Base-by-base conservation (phyloP, 2,329 filamentous ascomycete species). In the Herpomyces periplanetae region DNA sequence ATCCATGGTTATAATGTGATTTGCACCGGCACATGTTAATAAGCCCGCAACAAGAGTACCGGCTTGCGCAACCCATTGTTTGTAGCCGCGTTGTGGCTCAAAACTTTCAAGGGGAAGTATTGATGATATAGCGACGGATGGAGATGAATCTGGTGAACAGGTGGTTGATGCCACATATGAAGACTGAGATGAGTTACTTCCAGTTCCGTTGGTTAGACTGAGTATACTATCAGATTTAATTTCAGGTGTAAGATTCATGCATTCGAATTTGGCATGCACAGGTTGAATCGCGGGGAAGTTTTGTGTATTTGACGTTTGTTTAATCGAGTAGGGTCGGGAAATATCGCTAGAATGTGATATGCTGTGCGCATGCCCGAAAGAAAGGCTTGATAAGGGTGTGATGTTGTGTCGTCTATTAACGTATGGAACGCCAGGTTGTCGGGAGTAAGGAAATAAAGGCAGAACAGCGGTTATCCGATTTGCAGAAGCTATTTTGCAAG, bases 1-100 rank as follows among this genome's bases (percentile, higher is more conserved):
- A 34, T 96, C 80, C 65, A 96, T 84, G 13, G 75, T 88, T 36
- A 91, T 88, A 35, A 80, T 61, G 39, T 91, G 80, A 37, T 96
- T 75, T 17, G 80, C 71, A 27, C 80, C 80, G 26, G 80, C 75
- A 40, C 73, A 88, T 15, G 71, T 88, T 27, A 96, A 48, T 17
- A 96, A 54, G 36, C 91, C 73, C 19, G 80, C 80, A 18, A 96
- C 64, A 22, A 96, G 51, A 12, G 73, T 91, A 24, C 80, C 80
- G 16, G 80, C 73, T 42, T 91, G 80, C 10, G 80, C 80, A 26
- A 96, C 75, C 80, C 80, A 96, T 43, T 87, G 69, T 44, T 80
- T 80, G 40, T 96, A 96, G 19, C 80, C 80, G 4, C 73, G 68
- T 35, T 75, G 73, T 9, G 68, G 59, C 35, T 69, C 54, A 36